Base-by-base conservation (phyloP, 495 filamentous ascomycete species). In the Penicillium soppii region DNA sequence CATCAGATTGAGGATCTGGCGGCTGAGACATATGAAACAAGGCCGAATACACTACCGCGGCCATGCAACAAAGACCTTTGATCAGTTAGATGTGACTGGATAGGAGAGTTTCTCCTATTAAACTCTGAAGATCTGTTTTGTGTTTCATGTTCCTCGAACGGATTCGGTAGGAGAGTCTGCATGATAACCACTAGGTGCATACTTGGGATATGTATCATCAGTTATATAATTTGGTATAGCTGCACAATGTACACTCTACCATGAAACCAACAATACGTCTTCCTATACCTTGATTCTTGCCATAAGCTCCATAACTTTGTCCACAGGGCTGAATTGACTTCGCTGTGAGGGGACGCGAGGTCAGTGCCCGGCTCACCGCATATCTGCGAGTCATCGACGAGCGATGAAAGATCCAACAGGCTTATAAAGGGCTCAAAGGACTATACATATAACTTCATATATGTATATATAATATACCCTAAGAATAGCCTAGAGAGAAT, bases 21-120 rank as follows among this genome's bases (percentile, higher is more conserved):
- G 23, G 22, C 53, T 45, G 46, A 51, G 57, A 57, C 53, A 53
- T 53, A 32, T 57, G 49, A 60, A 50, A 57, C 53, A 45, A 37
- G 26, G 33, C 26, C 26, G 52, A 45, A 50, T 50, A 50, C 50
- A 41, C 38, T 55, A 37, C 46, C 33, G 26, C 33, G 22, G 50
- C 15, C 7, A 42, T 47, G 36, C 36, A 54, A 54, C 52, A 50
- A 42, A 43, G 52, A 21, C 21, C 29, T 35, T 43, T 43, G 20
- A 35, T 22, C 26, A 23, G 13, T 13, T 17, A 5, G 1, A 25
- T 8, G 3, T 40, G 47, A 33, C 37, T 49, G n/a, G 36, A 41
- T 7, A 41, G 19, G 16, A n/a, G 7, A 19, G 30, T 15, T 29
- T 0, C 12, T 49, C 26, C 10, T 13, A 29, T 40, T 21, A 41